phyloP scores from a whole-genome alignment of 768 basidiomycete genomes.

The Podaxis sp. region DNA sequence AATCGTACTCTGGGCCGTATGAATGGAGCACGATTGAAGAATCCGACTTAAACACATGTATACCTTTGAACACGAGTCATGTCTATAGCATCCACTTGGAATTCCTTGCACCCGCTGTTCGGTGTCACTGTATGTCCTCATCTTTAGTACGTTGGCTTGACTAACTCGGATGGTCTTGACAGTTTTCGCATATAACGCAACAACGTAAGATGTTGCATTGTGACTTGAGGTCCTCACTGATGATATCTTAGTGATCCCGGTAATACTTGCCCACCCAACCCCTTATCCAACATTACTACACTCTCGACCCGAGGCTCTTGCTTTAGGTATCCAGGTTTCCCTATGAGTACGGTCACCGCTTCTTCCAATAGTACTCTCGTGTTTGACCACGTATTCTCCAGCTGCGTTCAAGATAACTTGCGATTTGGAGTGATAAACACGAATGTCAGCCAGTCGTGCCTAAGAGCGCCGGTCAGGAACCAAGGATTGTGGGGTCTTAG shows the following conservation, averaged over 20 bases:
- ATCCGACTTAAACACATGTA: not conserved
- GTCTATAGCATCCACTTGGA: conserved; percentile 5
- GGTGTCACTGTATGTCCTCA: not conserved
- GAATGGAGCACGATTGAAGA: not conserved
- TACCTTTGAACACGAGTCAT: not conserved
- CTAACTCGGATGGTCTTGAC: not conserved
- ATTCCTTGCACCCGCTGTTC: not conserved
- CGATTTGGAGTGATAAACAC: not conserved
- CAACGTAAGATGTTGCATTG: not conserved
- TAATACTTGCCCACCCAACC: not conserved
- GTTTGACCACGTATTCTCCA: not conserved
- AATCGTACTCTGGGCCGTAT: not conserved
- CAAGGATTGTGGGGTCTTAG: too few species aligned
- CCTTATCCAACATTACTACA: not conserved
- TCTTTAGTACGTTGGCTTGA: not conserved
- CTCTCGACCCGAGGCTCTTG: not conserved
- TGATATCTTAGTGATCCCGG: not conserved
- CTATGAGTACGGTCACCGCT: not conserved
- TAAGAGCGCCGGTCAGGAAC: too few species aligned
- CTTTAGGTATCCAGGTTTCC: conserved; percentile 7
- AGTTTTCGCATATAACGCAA: conserved; percentile 4
- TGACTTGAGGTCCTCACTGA: not conserved
- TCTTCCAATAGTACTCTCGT: not conserved
- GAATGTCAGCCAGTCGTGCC: not conserved
- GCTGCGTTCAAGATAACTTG: not conserved